Evolutionary conservation across 345 rosid species (phyloP).

Genomic region (Euphorbia tirucalli): DNA sequence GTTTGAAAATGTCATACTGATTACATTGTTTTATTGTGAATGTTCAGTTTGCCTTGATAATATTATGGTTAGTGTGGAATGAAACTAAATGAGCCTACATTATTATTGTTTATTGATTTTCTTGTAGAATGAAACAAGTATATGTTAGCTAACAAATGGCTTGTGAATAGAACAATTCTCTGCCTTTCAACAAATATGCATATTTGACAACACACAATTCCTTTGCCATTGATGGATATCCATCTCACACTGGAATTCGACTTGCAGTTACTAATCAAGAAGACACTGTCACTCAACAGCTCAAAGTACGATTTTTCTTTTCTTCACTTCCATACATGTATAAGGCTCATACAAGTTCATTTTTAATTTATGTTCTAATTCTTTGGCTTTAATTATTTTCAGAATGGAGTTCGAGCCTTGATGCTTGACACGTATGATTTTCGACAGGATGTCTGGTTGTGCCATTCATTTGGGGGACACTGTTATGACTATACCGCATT

Average conservation of each 20-base stretch:
- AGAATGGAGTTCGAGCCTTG: slow-evolving; percentile 68
- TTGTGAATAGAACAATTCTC: slow-evolving; percentile 50
- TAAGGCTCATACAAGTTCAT: background rate
- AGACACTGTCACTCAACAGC: slow-evolving; percentile 56
- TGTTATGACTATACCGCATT: slow-evolving; percentile 62
- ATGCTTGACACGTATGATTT: slow-evolving; percentile 74
- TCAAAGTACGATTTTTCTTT: slow-evolving; percentile 36
- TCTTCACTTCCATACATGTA: background rate
- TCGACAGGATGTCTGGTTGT: slow-evolving; percentile 62
- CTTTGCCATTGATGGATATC: slow-evolving; percentile 51
- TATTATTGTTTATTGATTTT: background rate
- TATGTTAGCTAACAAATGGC: background rate
- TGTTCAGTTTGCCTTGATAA: background rate
- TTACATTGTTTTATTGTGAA: no score
- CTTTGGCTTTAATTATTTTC: background rate
- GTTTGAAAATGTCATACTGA: no score
- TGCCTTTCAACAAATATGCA: slow-evolving; percentile 72
- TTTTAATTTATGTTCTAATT: background rate
- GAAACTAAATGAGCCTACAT: background rate
- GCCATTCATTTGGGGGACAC: slow-evolving; percentile 59
- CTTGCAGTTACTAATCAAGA: slow-evolving; percentile 58
- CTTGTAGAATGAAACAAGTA: background rate
- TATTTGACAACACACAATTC: slow-evolving; percentile 69
- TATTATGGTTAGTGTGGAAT: background rate
- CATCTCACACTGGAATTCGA: slow-evolving; percentile 46